Conservation (phyloP, 1,139 yeast genomes). For the Pichia sp. region DNA sequence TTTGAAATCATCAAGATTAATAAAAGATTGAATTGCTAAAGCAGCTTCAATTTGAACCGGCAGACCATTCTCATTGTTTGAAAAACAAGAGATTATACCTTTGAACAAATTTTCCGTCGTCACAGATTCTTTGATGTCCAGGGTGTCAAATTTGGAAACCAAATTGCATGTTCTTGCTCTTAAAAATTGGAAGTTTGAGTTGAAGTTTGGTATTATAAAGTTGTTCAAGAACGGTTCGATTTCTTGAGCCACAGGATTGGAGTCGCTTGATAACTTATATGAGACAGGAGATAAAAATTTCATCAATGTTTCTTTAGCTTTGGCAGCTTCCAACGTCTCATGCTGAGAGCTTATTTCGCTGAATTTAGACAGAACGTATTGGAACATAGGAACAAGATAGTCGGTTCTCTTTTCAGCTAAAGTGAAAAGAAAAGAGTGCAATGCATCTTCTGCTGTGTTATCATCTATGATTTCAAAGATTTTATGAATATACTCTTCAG, state of each 20-base stretch:
- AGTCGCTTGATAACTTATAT: slow-evolving; percentile 49
- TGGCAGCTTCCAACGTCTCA: slow-evolving; percentile 56
- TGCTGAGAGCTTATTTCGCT: slow-evolving; percentile 36
- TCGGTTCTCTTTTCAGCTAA: slow-evolving; percentile 64
- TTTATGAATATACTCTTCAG: slow-evolving; percentile 83
- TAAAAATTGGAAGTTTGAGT: slow-evolving; percentile 64
- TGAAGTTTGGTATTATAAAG: slow-evolving; percentile 69
- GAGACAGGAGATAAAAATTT: slow-evolving; percentile 75
- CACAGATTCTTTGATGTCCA: slow-evolving; percentile 49
- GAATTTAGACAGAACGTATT: slow-evolving; percentile 57
- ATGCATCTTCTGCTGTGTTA: slow-evolving; percentile 65
- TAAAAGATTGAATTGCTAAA: slow-evolving; percentile 76
- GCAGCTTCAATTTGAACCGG: slow-evolving; percentile 87
- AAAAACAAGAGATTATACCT: slow-evolving; percentile 63
- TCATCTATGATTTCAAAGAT: slow-evolving; percentile 63
- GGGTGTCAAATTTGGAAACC: slow-evolving; percentile 62
- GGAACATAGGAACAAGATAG: slow-evolving; percentile 56
- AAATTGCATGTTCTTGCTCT: slow-evolving; percentile 84
- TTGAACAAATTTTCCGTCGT: slow-evolving; percentile 56
- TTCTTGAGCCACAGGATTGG: slow-evolving; percentile 57
- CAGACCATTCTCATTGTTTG: slow-evolving; percentile 46
- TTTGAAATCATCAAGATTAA: slow-evolving; percentile 61
- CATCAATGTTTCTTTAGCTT: slow-evolving; percentile 74
- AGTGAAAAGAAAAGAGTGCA: slow-evolving; percentile 58
- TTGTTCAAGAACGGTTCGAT: slow-evolving; percentile 66